phyloP scores from a whole-genome alignment of 192 early-diverging fungal species.

The Funneliformis mosseae region DNA sequence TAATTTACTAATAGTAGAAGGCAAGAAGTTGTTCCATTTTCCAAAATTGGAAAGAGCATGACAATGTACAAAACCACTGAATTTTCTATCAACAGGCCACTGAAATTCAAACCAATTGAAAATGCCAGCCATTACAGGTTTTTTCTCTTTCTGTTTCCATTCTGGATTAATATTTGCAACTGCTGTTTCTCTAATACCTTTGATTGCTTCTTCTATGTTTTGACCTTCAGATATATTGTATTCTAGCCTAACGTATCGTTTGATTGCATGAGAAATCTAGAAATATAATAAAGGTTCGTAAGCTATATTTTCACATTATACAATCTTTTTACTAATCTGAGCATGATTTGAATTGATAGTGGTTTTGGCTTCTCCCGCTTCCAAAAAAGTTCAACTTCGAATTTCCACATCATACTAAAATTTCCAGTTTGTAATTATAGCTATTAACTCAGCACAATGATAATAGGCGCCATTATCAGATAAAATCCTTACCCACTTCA shows the following conservation, averaged over 20 bases:
- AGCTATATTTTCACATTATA: not conserved
- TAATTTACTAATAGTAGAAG: not conserved
- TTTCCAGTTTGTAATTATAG: not conserved
- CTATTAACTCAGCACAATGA: not conserved
- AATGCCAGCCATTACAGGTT: not conserved
- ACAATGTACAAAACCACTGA: not conserved
- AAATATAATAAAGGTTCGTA: not conserved
- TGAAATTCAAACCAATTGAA: constrained; percentile 11
- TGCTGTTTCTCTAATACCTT: not conserved
- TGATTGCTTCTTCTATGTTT: not conserved
- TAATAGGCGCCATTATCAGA: not conserved
- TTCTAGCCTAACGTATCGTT: not conserved
- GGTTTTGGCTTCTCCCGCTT: not conserved
- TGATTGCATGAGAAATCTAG: not conserved
- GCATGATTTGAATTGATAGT: constrained; percentile 2
- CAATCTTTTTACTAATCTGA: not conserved
- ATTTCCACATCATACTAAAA: not conserved
- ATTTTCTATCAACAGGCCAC: not conserved
- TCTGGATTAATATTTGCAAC: not conserved
- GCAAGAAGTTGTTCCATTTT: not conserved
- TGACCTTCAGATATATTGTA: not conserved
- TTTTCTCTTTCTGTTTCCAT: not conserved
- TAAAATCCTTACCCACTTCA: not conserved
- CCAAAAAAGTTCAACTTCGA: not conserved
- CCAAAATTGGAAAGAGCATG: not conserved